Base-by-base conservation (phyloP, 495 filamentous ascomycete genomes). In the Pyronema domesticum region DNA sequence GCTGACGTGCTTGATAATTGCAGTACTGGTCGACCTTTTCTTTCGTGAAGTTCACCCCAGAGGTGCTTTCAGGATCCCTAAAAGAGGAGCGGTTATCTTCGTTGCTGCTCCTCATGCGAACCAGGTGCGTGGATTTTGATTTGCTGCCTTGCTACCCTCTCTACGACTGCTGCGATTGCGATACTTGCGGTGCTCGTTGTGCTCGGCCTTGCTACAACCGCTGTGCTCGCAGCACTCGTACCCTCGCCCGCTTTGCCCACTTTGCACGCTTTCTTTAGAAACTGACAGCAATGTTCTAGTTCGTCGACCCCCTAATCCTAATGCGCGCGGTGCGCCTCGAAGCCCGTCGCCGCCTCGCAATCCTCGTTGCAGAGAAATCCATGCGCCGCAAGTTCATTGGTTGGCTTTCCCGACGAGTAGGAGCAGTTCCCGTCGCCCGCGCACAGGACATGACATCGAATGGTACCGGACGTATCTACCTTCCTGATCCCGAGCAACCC, bases 101-200 rank as follows among this genome's bases (percentile, higher is more conserved):
- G 91, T 98, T 57, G 89, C 88, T n/a, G 91, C 93, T 15, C 91
- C 91, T 57, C 91, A 98, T 75, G 93, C 91, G 46, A 98, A 98
- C 67, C 91, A 98, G 79, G 86, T 88, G 73, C 23, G 70, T 64
- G 43, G 51, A 34, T 36, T 35, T 34, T 1, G 10, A 18, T 1
- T 23, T 11, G 1, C 45, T 47, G 11, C 15, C 39, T 3, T 47
- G n/a, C n/a, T n/a, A n/a, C n/a, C n/a, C n/a, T n/a, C n/a, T n/a
- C n/a, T n/a, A n/a, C n/a, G n/a, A n/a, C n/a, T n/a, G n/a, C n/a
- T n/a, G n/a, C n/a, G n/a, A n/a, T 47, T 47, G 45, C 45, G 19
- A 1, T 2, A 44, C 30, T 51, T 17, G 56, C 33, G n/a, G 37
- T 46, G 30, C 60, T 7, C 17, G 42, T 9, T 1, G 36, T 13